phyloP scores from a whole-genome alignment of 441 rosid species.

The Erodium trifolium region DNA sequence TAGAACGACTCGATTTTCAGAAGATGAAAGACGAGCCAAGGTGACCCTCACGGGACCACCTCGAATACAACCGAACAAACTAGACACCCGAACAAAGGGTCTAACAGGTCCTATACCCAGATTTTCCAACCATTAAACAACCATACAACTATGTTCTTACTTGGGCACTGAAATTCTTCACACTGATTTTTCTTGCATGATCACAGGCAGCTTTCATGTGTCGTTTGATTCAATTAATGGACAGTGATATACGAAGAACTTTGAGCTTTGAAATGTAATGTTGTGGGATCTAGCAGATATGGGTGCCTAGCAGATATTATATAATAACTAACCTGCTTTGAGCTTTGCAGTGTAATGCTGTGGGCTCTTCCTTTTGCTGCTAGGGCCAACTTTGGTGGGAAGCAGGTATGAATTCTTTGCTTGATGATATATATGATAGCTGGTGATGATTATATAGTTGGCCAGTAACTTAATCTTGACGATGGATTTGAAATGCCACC shows the following conservation, averaged over 20 bases:
- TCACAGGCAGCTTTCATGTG: neutral
- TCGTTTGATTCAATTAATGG: neutral
- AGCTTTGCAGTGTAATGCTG: neutral
- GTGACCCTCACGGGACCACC: too few relatives aligned
- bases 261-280: too few relatives aligned
- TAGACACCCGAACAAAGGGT: too few relatives aligned
- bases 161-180: neutral
- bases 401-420: conserved; percentile 5
- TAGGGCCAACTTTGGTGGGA: conserved; percentile 2
- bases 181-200: neutral
- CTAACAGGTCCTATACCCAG: too few relatives aligned
- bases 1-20: too few relatives aligned
- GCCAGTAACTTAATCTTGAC: neutral
- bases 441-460: neutral
- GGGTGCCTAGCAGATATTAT: neutral
- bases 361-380: conserved; percentile 3
- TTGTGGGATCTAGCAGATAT: neutral
- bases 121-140: too few relatives aligned
- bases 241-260: neutral
- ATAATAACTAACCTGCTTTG: neutral
- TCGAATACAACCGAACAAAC: too few relatives aligned
- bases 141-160: neutral
- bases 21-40: too few relatives aligned
- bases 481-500: neutral
- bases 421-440: neutral